Conservation (phyloP, 1,139 yeast species). For the Diutina neorugosa region DNA sequence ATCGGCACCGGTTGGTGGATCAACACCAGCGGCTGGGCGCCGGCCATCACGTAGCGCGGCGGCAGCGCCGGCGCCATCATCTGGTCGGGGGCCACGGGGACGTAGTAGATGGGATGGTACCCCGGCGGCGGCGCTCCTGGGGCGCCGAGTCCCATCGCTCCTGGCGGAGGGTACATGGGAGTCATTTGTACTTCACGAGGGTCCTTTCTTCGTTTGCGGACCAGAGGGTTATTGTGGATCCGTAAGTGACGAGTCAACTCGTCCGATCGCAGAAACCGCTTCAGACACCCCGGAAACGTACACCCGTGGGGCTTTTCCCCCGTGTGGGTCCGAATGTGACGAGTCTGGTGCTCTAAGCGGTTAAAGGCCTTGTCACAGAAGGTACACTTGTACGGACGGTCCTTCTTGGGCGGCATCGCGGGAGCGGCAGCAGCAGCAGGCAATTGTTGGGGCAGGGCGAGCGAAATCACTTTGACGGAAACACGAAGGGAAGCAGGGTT, state of each 20-base stretch:
- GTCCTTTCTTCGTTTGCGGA: constrained; percentile 8
- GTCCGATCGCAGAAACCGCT: constrained; percentile 78
- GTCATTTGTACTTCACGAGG: not conserved
- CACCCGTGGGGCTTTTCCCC: constrained; percentile 94
- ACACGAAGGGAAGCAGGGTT: no score
- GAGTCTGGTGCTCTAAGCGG: constrained; percentile 84
- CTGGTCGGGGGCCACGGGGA: not conserved
- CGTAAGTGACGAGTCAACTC: constrained; percentile 84
- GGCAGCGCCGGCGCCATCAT: not conserved
- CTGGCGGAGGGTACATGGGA: not conserved
- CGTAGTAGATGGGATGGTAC: not conserved
- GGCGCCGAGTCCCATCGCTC: not conserved
- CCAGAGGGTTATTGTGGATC: constrained; percentile 65
- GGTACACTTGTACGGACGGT: constrained; percentile 73
- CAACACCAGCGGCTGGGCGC: not conserved
- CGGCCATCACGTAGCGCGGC: not conserved
- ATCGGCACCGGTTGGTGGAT: constrained; percentile 4
- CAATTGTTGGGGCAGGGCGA: not conserved
- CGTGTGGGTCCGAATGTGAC: constrained; percentile 90
- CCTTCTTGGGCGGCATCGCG: constrained; percentile 3
- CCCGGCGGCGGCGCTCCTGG: not conserved
- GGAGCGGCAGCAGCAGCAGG: not conserved
- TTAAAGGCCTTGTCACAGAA: constrained; percentile 88
- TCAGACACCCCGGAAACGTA: constrained; percentile 75
- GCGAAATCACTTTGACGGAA: constrained; percentile 2